Evolutionary conservation across 768 basidiomycete species (phyloP), one percentile per base, ranked within the genome.

Genomic region (Phaffia australis): DNA sequence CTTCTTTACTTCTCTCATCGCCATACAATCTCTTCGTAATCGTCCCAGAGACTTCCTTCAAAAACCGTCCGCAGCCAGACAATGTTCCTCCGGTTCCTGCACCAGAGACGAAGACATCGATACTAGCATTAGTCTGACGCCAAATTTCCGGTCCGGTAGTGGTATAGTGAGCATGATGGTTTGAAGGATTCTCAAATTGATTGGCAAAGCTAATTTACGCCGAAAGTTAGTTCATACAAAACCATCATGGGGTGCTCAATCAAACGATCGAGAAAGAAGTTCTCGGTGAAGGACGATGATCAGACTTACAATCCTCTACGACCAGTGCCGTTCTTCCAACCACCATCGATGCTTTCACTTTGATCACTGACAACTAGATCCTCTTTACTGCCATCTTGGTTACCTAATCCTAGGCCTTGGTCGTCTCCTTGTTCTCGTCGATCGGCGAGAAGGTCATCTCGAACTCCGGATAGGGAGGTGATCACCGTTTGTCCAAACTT

Each of bases 61-160:
- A 78, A 73, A 81, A 94, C 60, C 78, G 81, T 0, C 89, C 92
- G 5, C 81, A 82, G 0, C 94, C 94, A 1, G 91, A 87, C 60
- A 99, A 83, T 3, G 94, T 98, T 16, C 95, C 95, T 6, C 95
- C 94, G 78, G 67, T 65, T 84, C 91, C 91, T 64, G 94, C 91
- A 1, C 94, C 94, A 32, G 86, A 83, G 51, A 98, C 85, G 72
- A 97, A 97, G 7, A 86, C 90, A 73, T 88, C 81, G 0, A 95
- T 69, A 30, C 78, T 77, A 15, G 92, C 92, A 72, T 85, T 86
- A 8, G 89, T 90, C 74, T 99, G 95, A 52, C 85, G 80, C 87
- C 91, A 91, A 46, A 98, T 89, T 78, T 98, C 95, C 0, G 91
- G 92, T 0, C 89, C 95, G 0, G 95, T 97, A 7, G 89, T 89